Evolutionary conservation across 176 grass and related monocot species (phyloP).

Genomic region (Hyparrhenia diplandra): DNA sequence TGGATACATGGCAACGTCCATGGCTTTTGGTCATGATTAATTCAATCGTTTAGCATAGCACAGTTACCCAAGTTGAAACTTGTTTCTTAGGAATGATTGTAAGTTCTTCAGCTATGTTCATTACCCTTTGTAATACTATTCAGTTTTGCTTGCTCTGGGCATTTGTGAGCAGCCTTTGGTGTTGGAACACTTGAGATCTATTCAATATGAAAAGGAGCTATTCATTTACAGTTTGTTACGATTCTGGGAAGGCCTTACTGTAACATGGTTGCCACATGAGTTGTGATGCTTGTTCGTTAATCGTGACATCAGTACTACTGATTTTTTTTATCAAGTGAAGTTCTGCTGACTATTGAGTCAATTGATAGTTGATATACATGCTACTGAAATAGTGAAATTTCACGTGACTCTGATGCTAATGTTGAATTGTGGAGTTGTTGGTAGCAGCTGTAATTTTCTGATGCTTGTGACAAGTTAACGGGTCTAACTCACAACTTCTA

Average conservation of each 20-base stretch:
- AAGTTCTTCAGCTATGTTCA: slow-evolving; percentile 24
- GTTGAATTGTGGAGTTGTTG: not conserved
- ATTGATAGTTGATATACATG: not conserved
- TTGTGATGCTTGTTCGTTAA: not conserved
- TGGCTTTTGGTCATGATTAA: slow-evolving; percentile 32
- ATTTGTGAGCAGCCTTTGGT: slow-evolving; percentile 35
- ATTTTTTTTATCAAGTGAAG: not conserved
- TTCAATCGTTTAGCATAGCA: slow-evolving; percentile 34
- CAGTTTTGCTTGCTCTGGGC: slow-evolving; percentile 34
- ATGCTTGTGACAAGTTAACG: not conserved
- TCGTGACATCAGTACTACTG: not conserved
- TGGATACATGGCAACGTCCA: slow-evolving; percentile 31
- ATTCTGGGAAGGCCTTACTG: not conserved
- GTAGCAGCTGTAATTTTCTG: not conserved
- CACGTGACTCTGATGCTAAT: not conserved
- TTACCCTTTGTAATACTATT: slow-evolving; percentile 36
- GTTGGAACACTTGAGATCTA: slow-evolving; percentile 21
- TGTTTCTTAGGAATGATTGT: slow-evolving; percentile 41
- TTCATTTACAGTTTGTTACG: slow-evolving; percentile 13
- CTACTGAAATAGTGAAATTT: not conserved
- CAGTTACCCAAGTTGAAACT: slow-evolving; percentile 20
- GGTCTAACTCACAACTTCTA: not conserved
- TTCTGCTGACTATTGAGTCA: not conserved
- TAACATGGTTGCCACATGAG: not conserved
- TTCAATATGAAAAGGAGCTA: slow-evolving; percentile 27